Evolutionary conservation across 768 basidiomycete species (phyloP).

Genomic region (Serendipita vermifera): DNA sequence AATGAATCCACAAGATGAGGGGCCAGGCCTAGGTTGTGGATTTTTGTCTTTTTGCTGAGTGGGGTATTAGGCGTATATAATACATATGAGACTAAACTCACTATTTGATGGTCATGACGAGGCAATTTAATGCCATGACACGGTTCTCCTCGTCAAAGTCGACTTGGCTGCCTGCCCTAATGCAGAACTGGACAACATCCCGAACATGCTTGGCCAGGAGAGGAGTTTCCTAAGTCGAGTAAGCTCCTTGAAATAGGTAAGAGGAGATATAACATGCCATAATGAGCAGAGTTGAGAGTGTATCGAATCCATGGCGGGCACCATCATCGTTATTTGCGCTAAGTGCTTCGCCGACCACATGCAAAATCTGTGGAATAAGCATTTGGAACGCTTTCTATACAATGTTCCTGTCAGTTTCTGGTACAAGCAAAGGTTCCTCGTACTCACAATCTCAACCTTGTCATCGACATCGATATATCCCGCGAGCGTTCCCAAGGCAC

Average conservation of each 20-base stretch:
- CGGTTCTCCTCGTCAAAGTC: slow-evolving; percentile 66
- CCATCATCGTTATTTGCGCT: slow-evolving; percentile 65
- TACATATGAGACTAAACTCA: slow-evolving; percentile 24
- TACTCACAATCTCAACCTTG: slow-evolving; percentile 69
- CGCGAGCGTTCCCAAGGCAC: slow-evolving; percentile 82
- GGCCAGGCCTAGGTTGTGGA: slow-evolving; percentile 76
- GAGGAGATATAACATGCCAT: slow-evolving; percentile 38
- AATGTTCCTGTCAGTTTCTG: slow-evolving; percentile 7
- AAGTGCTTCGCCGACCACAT: slow-evolving; percentile 74
- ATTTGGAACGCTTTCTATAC: slow-evolving; percentile 71
- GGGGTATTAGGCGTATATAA: slow-evolving; percentile 11
- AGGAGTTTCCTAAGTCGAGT: slow-evolving; percentile 64
- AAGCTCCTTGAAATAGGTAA: not conserved
- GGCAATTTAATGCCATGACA: slow-evolving; percentile 79
- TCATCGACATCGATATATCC: slow-evolving; percentile 85
- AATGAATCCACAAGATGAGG: slow-evolving; percentile 77
- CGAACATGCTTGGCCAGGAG: slow-evolving; percentile 79
- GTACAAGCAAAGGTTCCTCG: not conserved
- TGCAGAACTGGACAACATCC: slow-evolving; percentile 77
- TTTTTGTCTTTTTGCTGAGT: slow-evolving; percentile 85
- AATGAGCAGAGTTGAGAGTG: slow-evolving; percentile 89
- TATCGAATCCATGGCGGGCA: slow-evolving; percentile 85
- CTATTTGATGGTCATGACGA: slow-evolving; percentile 98
- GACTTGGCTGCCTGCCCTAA: slow-evolving; percentile 69
- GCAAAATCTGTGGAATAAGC: slow-evolving; percentile 76